A percentile compares a stretch with the other conserved stretches of the same genome.
Evolutionary conservation across 2,329 filamentous ascomycete genomes (phyloP).

Genomic region (Penicillium hesseltinei): DNA sequence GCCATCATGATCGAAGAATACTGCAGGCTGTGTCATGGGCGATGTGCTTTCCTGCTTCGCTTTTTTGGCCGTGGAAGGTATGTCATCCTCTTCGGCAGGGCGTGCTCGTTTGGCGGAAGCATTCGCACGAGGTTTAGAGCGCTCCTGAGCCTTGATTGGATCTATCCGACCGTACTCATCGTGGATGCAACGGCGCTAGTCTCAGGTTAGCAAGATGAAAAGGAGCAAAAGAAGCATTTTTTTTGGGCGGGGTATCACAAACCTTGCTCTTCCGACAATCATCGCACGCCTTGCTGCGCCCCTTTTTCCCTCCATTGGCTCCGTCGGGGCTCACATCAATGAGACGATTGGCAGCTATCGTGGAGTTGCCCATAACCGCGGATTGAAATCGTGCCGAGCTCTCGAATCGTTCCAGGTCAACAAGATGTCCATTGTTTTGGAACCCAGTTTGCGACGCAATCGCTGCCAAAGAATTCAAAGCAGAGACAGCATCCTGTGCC

Average conservation of each 20-base stretch:
- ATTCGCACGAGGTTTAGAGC: conserved; percentile 58
- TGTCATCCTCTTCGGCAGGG: conserved; percentile 41
- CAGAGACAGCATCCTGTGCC: conserved; percentile 40
- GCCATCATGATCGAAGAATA: conserved; percentile 22
- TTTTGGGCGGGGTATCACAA: conserved; percentile 25
- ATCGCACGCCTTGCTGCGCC: conserved; percentile 63
- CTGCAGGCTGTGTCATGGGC: conserved; percentile 22
- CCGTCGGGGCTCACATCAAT: conserved; percentile 37
- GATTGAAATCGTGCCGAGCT: conserved; percentile 27
- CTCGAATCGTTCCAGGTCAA: conserved; percentile 32
- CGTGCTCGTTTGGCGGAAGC: conserved; percentile 55
- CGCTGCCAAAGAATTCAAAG: conserved; percentile 39
- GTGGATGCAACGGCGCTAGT: conserved; percentile 64
- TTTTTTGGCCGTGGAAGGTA: conserved; percentile 29
- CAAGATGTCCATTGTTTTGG: conserved; percentile 25
- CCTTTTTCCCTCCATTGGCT: conserved; percentile 50
- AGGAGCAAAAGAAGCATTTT: background rate
- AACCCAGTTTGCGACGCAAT: conserved; percentile 39
- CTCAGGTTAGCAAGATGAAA: conserved; percentile 20
- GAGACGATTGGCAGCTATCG: conserved; percentile 24
- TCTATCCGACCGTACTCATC: conserved; percentile 64
- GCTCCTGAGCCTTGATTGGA: conserved; percentile 61
- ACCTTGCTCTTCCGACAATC: conserved; percentile 69
- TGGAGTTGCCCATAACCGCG: conserved; percentile 29
- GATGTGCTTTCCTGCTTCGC: conserved; percentile 37